Evolutionary conservation across 192 early-diverging fungal genomes (phyloP).

Genomic region (Backusella circina): DNA sequence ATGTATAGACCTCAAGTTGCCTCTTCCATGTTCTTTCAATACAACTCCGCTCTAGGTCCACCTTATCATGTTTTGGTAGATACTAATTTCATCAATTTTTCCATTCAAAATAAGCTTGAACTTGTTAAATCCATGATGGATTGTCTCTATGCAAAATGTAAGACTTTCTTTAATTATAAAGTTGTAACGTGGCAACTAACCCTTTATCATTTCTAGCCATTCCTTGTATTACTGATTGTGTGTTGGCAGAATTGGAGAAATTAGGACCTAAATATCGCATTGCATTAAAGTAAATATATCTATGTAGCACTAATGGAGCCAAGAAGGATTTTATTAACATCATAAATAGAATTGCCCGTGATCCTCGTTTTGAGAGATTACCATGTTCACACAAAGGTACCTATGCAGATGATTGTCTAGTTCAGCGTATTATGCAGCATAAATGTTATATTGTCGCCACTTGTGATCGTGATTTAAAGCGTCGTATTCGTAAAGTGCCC

Average conservation of each 20-base stretch:
- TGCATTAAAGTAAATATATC: constrained; percentile 63
- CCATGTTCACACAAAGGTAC: constrained; percentile 97
- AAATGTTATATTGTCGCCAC: constrained; percentile 98
- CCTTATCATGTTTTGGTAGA: constrained; percentile 96
- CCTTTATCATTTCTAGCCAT: constrained; percentile 47
- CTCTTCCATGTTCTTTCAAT: constrained; percentile 95
- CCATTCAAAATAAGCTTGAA: constrained; percentile 98
- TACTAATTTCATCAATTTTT: constrained; percentile 99
- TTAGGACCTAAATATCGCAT: constrained; percentile 94
- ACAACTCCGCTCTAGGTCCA: constrained; percentile 92
- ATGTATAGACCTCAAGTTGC: constrained; percentile 74
- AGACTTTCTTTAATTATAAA: neutral
- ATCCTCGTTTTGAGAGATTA: constrained; percentile 95
- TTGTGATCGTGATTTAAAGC: constrained; percentile 94
- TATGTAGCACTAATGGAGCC: too few species aligned
- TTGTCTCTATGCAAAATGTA: constrained; percentile 95
- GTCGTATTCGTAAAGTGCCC: constrained; percentile 91
- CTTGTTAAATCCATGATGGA: constrained; percentile 98
- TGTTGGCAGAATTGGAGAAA: constrained; percentile 98
- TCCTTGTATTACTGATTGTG: constrained; percentile 98
- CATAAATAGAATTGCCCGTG: constrained; percentile 82
- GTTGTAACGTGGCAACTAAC: neutral
- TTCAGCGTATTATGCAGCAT: constrained; percentile 88
- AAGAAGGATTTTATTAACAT: too few species aligned
- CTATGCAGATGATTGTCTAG: constrained; percentile 99